These are phyloP conservation scores for Arthrobotrys musiformis DNA, from an alignment of 2,329 filamentous ascomycete genomes.

Conservation along the genomic window DNA sequence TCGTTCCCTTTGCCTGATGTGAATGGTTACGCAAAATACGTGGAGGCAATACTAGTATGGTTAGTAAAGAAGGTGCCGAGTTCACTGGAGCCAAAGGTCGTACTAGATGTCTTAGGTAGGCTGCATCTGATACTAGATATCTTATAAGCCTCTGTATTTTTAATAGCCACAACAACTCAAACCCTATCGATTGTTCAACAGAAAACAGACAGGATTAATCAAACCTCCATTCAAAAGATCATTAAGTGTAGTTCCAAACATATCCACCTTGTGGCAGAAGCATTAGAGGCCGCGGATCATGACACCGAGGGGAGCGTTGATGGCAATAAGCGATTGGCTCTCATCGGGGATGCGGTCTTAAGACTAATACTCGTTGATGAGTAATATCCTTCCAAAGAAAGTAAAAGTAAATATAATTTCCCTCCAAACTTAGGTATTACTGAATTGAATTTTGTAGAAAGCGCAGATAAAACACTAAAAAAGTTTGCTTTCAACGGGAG, in stretches of 20 bases:
- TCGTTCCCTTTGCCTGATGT: no score
- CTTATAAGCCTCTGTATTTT: no score
- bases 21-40: no score
- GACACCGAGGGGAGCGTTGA: neutral
- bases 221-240: slow-evolving; percentile 21
- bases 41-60: no score
- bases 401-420: slow-evolving; percentile 10
- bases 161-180: neutral
- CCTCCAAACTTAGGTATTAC: neutral
- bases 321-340: slow-evolving; percentile 7
- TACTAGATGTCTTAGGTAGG: no score
- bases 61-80: no score
- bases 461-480: neutral
- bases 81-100: no score
- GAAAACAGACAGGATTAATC: slow-evolving; percentile 5
- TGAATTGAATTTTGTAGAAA: neutral
- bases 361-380: slow-evolving; percentile 3
- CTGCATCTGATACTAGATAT: no score
- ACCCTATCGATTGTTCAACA: neutral
- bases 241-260: slow-evolving; percentile 14
- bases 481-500: slow-evolving; percentile 11
- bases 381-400: neutral
- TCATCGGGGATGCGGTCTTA: slow-evolving; percentile 1
- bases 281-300: slow-evolving; percentile 21
- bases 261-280: slow-evolving; percentile 17